Evolutionary conservation across 2,329 filamentous ascomycete species (phyloP).

Genomic region (Alternaria sp.): DNA sequence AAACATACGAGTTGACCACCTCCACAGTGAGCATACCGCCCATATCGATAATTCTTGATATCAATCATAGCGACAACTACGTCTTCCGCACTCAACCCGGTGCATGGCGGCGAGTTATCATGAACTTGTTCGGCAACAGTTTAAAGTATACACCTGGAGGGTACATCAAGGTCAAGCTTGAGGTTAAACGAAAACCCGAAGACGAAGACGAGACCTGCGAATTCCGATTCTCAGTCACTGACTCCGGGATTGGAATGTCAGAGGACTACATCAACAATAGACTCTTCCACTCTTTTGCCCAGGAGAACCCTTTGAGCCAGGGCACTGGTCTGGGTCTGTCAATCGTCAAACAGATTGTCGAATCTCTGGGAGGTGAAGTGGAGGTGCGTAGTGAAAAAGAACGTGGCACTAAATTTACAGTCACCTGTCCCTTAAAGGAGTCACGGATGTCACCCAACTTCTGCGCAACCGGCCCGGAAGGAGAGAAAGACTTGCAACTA

Average conservation of each 20-base stretch:
- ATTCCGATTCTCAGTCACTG: conserved; percentile 46
- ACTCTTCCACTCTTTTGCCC: conserved; percentile 52
- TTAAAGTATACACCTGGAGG: conserved; percentile 52
- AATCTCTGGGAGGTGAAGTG: conserved; percentile 49
- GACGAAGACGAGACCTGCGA: conserved; percentile 39
- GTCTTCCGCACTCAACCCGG: conserved; percentile 51
- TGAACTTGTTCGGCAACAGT: conserved; percentile 54
- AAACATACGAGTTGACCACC: conserved; percentile 35
- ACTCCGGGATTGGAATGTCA: conserved; percentile 54
- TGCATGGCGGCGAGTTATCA: conserved; percentile 51
- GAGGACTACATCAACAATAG: conserved; percentile 50
- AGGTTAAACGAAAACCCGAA: conserved; percentile 35
- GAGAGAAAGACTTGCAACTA: conserved; percentile 36
- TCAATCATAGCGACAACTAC: conserved; percentile 48
- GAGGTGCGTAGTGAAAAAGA: conserved; percentile 49
- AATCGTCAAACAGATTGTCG: conserved; percentile 52
- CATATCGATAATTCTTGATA: conserved; percentile 47
- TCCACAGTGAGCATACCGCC: conserved; percentile 29
- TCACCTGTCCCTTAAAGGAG: conserved; percentile 46
- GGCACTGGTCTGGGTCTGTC: conserved; percentile 53
- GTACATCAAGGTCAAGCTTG: conserved; percentile 50
- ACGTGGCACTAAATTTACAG: conserved; percentile 50
- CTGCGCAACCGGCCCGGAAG: conserved; percentile 31
- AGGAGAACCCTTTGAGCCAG: conserved; percentile 51
- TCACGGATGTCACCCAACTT: conserved; percentile 44